Evolutionary conservation across 2,329 filamentous ascomycete genomes (phyloP), one percentile per base, ranked within the genome.

Genomic region (Exserohilum turcica): DNA sequence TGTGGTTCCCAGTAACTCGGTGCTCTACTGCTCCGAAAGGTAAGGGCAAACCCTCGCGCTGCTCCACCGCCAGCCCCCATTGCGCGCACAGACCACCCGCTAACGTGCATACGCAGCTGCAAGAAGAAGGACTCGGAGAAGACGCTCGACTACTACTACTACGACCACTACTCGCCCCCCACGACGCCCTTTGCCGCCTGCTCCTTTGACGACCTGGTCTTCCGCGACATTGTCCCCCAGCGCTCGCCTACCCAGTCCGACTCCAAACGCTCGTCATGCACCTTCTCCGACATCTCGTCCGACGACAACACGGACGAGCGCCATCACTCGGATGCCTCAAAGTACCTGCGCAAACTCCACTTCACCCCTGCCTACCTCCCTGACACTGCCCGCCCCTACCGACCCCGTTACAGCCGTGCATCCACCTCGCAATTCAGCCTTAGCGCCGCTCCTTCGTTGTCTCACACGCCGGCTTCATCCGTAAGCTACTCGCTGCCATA

Each of bases 1-100:
- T 64, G 80, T 84, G 47, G 79, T 82, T 28, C 85, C 85, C 13
- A 81, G 81, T 69, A 83, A 83, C 66, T 79, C 79, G 13, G 78
- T 86, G 35, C 76, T 87, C 38, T 87, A 87, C 70, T 87, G 85
- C 75, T 86, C 84, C 45, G 83, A 86, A 77, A 81, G 80, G 84
- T 86, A 78, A 68, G 78, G 70, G 42, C 31, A n/a, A n/a, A n/a
- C 6, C 18, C 21, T 15, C 19, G 15, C 9, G 7, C 38, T 40
- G 16, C 43, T 50, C 43, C 38, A 43, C 24, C 38, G 39, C 24
- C 16, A 39, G 12, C 9, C 44, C 21, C 48, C 39, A 15, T 39
- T 24, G 21, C 18, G 15, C 43, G 46, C 32, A 35, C 24, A 31
- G 40, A 37, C 38, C 18, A 40, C 29, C 15, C 38, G 40, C 64